phyloP scores from a whole-genome alignment of 2,329 filamentous ascomycete species.

The Fusarium pseudonygamai region DNA sequence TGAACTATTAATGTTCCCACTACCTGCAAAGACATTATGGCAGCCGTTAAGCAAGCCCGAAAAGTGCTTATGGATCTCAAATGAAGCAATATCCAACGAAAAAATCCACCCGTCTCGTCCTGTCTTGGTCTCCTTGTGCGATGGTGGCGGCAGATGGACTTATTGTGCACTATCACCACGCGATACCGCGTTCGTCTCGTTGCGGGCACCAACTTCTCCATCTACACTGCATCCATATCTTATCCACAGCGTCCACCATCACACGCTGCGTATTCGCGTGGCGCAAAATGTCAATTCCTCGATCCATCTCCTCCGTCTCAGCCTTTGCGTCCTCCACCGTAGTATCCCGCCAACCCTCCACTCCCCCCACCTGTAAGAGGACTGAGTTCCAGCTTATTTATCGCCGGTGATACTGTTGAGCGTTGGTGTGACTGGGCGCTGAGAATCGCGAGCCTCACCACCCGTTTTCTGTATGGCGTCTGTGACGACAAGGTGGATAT shows the following conservation, averaged over 20 bases:
- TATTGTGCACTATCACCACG: not conserved
- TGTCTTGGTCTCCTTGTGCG: not conserved
- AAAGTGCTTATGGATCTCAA: not conserved
- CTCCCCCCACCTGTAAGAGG: not conserved
- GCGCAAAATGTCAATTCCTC: accelerated
- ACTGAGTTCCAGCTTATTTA: not conserved
- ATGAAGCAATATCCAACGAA: not conserved
- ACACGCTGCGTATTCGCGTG: not conserved
- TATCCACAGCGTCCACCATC: not conserved
- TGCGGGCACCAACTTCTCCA: not conserved
- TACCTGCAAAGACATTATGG: too few species aligned
- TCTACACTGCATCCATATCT: not conserved
- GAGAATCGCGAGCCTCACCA: constrained; percentile 19
- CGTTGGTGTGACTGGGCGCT: constrained; percentile 51
- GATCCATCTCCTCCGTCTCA: not conserved
- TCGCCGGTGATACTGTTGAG: constrained; percentile 58
- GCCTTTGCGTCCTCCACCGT: not conserved
- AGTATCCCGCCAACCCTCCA: not conserved
- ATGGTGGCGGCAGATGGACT: not conserved
- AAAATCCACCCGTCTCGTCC: not conserved
- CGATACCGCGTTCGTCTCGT: not conserved
- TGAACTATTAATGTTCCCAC: not conserved
- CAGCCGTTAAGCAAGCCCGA: accelerated
- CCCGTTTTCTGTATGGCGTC: constrained; percentile 21
- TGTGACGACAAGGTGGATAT: constrained; percentile 46